Evolutionary conservation across 148 eudicot species (phyloP).

Genomic region (Mesembryanthemum crystallinum): DNA sequence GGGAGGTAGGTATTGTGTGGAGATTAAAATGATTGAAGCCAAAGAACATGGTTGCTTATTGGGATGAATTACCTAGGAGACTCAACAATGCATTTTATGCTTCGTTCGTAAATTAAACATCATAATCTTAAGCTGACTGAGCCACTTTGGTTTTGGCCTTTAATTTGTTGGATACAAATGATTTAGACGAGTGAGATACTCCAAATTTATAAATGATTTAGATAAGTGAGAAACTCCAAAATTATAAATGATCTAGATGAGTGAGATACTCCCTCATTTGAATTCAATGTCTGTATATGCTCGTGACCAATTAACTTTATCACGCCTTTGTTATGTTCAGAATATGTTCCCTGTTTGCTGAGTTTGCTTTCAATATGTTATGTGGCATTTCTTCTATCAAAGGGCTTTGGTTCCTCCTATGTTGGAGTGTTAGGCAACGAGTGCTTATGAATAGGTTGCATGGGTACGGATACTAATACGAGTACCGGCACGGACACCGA

Average conservation of each 20-base stretch:
- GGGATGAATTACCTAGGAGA: too few relatives aligned
- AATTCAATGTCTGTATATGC: background rate
- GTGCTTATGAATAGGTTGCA: too few relatives aligned
- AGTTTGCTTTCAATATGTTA: background rate
- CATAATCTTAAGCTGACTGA: background rate
- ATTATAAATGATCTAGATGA: background rate
- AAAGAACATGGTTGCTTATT: too few relatives aligned
- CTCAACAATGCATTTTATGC: too few relatives aligned
- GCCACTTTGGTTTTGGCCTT: background rate
- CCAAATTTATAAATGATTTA: background rate
- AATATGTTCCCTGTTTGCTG: background rate
- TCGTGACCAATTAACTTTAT: background rate
- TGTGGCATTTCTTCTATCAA: background rate
- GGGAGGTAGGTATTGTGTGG: too few relatives aligned
- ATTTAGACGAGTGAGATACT: too few relatives aligned
- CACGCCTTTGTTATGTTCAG: background rate
- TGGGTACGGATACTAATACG: too few relatives aligned
- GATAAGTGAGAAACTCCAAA: background rate
- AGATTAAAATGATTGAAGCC: background rate
- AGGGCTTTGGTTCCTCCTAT: too few relatives aligned
- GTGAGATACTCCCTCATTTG: background rate
- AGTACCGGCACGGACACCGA: too few relatives aligned
- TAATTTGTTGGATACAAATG: background rate
- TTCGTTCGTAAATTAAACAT: background rate
- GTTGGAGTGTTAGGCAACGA: too few relatives aligned